Base-by-base conservation (phyloP, 148 eudicot species). In the Amaranthus cruentus region DNA sequence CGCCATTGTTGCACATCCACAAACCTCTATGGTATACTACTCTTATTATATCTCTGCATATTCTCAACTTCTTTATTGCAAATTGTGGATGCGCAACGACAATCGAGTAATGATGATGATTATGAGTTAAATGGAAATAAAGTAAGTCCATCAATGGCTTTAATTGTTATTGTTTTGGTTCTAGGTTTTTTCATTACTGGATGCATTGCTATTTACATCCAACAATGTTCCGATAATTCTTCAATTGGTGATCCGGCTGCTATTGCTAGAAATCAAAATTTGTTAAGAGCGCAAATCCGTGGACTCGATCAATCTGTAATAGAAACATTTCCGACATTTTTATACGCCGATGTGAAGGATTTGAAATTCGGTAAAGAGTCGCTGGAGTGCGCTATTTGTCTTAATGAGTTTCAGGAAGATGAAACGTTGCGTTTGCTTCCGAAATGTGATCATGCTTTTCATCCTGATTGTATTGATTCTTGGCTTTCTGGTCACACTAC, bases 361-460 rank as follows among this genome's bases (percentile, higher is more conserved):
- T 71, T 55, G 28, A 84, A 84, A 51, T 65, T 83, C 44, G 86
- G 87, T 0, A 84, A 84, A 70, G 76, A 79, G 8, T 59, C 83
- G 18, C 79, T 84, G 0, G 86, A 84, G 14, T 87, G 90, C 73
- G 90, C 90, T 10, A 77, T 87, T 53, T 87, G 90, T 4, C 43
- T 87, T 13, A 76, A 61, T 57, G 87, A 87, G 38, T 85, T 87
- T 71, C 73, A 58, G 0, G 77, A 78, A 4, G 80, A 71, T 6
- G 87, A 83, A 13, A 60, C 68, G 3, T 78, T 87, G 12, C 75
- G 86, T 13, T 62, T 84, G 60, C 46, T 87, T 0, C 86, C 90
- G 0, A 75, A 73, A 60, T 87, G 90, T 59, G 83, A 84, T 28
- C 90, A 84, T 38, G 88, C 83, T 4, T 87, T 87, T 44, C 90